Evolutionary conservation across 192 early-diverging fungal genomes (phyloP), one percentile per base, ranked within the genome.

Genomic region (Coemansia sp.): DNA sequence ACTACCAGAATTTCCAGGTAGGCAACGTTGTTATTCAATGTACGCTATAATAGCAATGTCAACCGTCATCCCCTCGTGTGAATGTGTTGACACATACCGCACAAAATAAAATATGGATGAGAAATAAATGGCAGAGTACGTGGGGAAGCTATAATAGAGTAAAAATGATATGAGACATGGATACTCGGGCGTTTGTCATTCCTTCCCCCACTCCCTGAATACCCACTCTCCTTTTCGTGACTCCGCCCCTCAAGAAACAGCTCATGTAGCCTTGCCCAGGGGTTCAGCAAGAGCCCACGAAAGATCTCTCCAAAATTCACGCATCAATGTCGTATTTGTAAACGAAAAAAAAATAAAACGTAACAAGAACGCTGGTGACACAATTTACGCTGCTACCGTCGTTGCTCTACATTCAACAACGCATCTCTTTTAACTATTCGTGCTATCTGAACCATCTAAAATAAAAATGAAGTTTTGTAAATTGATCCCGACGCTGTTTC

Each of bases 391-490:
- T 48, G 8, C 17, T 17, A 46, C n/a, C 11, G 14, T 46, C 17
- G 3, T 46, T 46, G 43, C 43, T 9, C 43, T 46, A 15, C 23
- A 17, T 45, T 52, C 49, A 52, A 4, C 22, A 52, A 1, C 3
- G 15, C 23, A 25, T 22, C 10, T 52, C 19, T 20, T 29, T 29
- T 29, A 29, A 29, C 29, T 29, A 29, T 29, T 29, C 29, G 29
- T 29, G 29, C 29, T 29, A 3, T 29, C 29, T 48, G 45, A 4
- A 8, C 9, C 5, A 9, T 0, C 23, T 52, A 52, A 25, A 52
- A 20, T 20, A 5, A 52, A 52, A 52, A 75, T 75, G 73, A 65
- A 40, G 10, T 33, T 76, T 36, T 13, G 6, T 7, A 67, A 64
- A 32, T 2, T 36, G 25, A 15, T 54, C 9, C 2, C 55, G n/a